A percentile compares a stretch with the other conserved stretches of the same genome.
Conservation (phyloP, 225 moss, liverwort and hornwort genomes). For the Antitrichia curtipendula region DNA sequence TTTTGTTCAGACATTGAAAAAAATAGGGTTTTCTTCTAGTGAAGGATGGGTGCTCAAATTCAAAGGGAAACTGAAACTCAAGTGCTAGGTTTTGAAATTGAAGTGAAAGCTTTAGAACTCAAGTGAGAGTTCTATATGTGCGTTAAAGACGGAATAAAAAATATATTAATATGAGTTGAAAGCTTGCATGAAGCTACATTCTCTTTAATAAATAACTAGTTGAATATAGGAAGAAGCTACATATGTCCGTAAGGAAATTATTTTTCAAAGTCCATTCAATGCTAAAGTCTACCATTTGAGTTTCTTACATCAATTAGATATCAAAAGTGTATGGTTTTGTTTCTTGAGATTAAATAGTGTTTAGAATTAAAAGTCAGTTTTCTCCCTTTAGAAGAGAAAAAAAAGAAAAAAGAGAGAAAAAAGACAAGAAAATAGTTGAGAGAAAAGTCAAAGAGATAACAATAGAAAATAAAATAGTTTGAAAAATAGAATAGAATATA, state of each 20-base stretch:
- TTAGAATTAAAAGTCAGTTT: not conserved
- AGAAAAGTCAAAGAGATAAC: not conserved
- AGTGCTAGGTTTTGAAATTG: too few relatives aligned
- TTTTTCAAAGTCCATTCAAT: not conserved
- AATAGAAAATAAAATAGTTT: not conserved
- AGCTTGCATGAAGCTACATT: not conserved
- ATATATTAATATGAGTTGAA: not conserved
- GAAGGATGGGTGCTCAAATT: too few relatives aligned
- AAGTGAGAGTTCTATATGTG: not conserved
- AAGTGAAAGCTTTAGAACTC: not conserved
- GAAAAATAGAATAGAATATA: not conserved
- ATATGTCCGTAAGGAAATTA: too few relatives aligned
- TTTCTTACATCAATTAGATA: not conserved
- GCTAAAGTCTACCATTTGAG: not conserved
- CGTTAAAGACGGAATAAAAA: fast-evolving
- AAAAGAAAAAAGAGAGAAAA: not conserved
- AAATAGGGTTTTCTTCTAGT: too few relatives aligned
- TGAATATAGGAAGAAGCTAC: not conserved
- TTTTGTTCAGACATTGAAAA: too few relatives aligned
- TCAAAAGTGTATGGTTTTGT: not conserved
- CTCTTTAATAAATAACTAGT: not conserved
- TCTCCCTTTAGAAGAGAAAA: not conserved
- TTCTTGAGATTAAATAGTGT: not conserved
- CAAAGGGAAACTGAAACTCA: too few relatives aligned
- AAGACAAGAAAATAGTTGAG: not conserved